Percentiles rank a stretch among this genome's conserved stretches.
phyloP scores from a whole-genome alignment of 139 green algal genomes.

The Chlamydomonas asymmetrica region DNA sequence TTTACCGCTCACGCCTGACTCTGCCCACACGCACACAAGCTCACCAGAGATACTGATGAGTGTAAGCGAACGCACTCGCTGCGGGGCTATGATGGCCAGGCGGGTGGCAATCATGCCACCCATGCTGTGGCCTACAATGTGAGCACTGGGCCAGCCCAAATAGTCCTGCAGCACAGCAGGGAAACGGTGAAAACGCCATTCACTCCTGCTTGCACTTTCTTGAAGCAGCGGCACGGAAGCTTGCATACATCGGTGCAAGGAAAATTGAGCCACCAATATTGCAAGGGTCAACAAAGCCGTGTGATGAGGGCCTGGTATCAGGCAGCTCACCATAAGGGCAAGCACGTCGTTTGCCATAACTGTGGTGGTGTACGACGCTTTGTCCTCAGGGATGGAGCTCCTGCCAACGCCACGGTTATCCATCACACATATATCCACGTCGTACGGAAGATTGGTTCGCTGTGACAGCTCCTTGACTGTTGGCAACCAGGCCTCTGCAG shows the following conservation, averaged over 20 bases:
- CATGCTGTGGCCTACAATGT: constrained; percentile 70
- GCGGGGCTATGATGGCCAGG: constrained; percentile 41
- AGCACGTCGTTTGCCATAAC: constrained; percentile 58
- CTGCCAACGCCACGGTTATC: constrained; percentile 67
- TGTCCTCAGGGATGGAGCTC: constrained; percentile 31
- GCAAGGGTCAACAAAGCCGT: too few relatives aligned
- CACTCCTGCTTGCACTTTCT: too few relatives aligned
- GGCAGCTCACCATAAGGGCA: constrained; percentile 32
- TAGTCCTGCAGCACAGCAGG: too few relatives aligned
- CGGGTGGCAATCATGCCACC: constrained; percentile 63
- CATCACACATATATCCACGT: constrained; percentile 35
- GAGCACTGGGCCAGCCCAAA: constrained; percentile 48
- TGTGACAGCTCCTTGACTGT: constrained; percentile 6
- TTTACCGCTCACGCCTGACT: too few relatives aligned
- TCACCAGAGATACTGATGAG: constrained; percentile 32
- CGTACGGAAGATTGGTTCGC: not conserved
- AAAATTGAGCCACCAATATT: too few relatives aligned
- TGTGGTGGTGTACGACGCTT: constrained; percentile 46
- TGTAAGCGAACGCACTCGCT: constrained; percentile 37
- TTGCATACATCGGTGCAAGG: too few relatives aligned
- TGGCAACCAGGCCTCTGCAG: not conserved
- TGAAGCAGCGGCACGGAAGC: too few relatives aligned
- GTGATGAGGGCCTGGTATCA: too few relatives aligned
- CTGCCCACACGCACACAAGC: too few relatives aligned
- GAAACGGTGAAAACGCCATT: too few relatives aligned